Conservation (phyloP, 2,329 filamentous ascomycete species). For the Alternaria longipes region DNA sequence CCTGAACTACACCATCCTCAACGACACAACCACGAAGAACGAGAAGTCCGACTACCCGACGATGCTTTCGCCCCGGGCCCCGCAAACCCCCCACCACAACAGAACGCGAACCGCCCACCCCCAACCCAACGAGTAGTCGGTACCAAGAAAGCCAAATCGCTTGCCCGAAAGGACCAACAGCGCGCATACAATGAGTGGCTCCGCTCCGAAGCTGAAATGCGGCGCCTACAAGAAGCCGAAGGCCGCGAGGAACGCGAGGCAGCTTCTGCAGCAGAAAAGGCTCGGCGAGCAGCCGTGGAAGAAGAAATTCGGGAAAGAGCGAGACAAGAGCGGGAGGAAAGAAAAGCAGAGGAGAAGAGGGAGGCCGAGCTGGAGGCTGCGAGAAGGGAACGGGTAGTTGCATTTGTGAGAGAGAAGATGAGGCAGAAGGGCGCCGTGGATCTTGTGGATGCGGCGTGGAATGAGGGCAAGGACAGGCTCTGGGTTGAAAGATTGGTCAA, state of each 20-base stretch:
- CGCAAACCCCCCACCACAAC: constrained; percentile 34
- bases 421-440: constrained; percentile 37
- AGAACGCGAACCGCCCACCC: constrained; percentile 25
- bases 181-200: constrained; percentile 61
- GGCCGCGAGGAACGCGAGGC: constrained; percentile 58
- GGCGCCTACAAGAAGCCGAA: constrained; percentile 54
- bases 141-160: constrained; percentile 60
- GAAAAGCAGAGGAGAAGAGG: constrained; percentile 51
- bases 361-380: constrained; percentile 47
- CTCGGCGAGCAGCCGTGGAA: constrained; percentile 52
- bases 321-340: constrained; percentile 51
- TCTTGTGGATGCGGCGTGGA: constrained; percentile 53
- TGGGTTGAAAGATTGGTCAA: constrained; percentile 57
- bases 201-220: constrained; percentile 58
- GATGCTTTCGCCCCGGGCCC: constrained; percentile 43
- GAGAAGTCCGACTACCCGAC: background rate
- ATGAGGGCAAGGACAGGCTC: constrained; percentile 52
- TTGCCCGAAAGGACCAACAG: constrained; percentile 56
- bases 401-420: constrained; percentile 38
- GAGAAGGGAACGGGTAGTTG: constrained; percentile 43
- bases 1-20: background rate
- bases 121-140: constrained; percentile 52
- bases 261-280: constrained; percentile 52
- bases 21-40: constrained; percentile 3
- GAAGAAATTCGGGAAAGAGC: constrained; percentile 54